phyloP scores from a whole-genome alignment of 176 grass and related monocot species.

The Triticum urartu region DNA sequence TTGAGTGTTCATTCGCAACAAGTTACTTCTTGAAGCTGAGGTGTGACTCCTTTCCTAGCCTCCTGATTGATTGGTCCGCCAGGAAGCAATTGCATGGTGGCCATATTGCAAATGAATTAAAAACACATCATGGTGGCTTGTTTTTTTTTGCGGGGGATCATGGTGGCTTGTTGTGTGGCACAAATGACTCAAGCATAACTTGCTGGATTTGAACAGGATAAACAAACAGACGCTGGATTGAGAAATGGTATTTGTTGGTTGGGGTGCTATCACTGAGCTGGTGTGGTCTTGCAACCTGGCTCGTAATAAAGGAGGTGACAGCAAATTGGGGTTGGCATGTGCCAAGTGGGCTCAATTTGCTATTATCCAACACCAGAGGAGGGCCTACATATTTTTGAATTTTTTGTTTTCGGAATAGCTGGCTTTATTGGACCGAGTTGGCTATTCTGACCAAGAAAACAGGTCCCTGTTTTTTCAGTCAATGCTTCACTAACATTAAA shows the following conservation, averaged over 20 bases:
- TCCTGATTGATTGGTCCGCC: slow-evolving; percentile 3
- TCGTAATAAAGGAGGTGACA: slow-evolving; percentile 29
- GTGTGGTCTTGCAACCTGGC: slow-evolving; percentile 9
- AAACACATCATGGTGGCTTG: slow-evolving; percentile 31
- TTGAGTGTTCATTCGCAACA: slow-evolving; percentile 42
- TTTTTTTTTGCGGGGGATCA: not conserved
- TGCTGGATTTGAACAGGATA: slow-evolving; percentile 19
- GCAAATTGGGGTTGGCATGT: slow-evolving; percentile 40
- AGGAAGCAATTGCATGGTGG: slow-evolving; percentile 3
- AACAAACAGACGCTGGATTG: not conserved
- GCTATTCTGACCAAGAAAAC: not conserved
- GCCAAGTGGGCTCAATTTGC: slow-evolving; percentile 28
- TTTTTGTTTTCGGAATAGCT: not conserved
- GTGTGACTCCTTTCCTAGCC: not conserved
- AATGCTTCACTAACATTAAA: not conserved
- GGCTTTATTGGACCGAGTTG: not conserved
- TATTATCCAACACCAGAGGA: slow-evolving; percentile 6
- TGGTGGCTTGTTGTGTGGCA: slow-evolving; percentile 26
- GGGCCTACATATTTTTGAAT: slow-evolving; percentile 11
- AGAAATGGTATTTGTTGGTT: slow-evolving; percentile 25
- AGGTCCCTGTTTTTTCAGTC: not conserved
- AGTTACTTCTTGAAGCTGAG: slow-evolving; percentile 29
- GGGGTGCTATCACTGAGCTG: slow-evolving; percentile 30
- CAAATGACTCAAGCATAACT: slow-evolving; percentile 14
- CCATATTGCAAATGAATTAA: slow-evolving; percentile 1